phyloP scores from a whole-genome alignment of 768 basidiomycete genomes.

The Calocybe cyanea region DNA sequence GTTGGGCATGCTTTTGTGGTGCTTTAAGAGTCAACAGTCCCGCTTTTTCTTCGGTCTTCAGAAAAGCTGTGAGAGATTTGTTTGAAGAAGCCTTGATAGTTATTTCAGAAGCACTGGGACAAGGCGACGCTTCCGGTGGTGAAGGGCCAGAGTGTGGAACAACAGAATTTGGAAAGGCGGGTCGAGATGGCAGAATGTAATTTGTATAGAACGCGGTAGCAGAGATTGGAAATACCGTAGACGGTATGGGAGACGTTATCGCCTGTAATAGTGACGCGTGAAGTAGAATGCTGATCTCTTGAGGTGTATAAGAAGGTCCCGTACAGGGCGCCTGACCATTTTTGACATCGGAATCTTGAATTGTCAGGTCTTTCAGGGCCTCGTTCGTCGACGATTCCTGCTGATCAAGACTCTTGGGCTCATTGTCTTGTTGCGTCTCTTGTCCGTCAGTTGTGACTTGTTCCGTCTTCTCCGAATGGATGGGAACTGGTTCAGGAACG shows the following conservation, averaged over 20 bases:
- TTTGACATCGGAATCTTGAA: conserved; percentile 6
- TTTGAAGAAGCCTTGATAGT: conserved; percentile 76
- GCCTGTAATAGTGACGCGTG: conserved; percentile 63
- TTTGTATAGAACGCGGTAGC: conserved; percentile 74
- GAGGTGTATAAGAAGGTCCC: conserved; percentile 23
- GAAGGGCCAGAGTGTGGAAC: conserved; percentile 22
- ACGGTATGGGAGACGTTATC: conserved; percentile 43
- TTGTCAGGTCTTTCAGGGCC: conserved; percentile 8
- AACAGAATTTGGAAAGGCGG: conserved; percentile 52
- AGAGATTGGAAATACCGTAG: conserved; percentile 67
- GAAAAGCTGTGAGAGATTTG: conserved; percentile 80
- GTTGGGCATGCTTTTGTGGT: conserved; percentile 39
- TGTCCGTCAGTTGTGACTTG: conserved; percentile 1
- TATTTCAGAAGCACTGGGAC: conserved; percentile 39
- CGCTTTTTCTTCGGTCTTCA: conserved; percentile 75
- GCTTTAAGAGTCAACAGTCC: conserved; percentile 71
- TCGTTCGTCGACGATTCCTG: conserved; percentile 2
- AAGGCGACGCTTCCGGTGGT: conserved; percentile 24
- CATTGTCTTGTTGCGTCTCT: conserved; percentile 16
- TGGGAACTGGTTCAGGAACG: conserved; percentile 41
- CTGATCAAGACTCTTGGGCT: conserved; percentile 9
- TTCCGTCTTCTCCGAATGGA: conserved; percentile 12
- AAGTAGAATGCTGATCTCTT: conserved; percentile 57
- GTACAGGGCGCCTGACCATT: not conserved
- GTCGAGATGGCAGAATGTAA: conserved; percentile 77